Percentiles rank a stretch among this genome's conserved stretches.
Conservation (phyloP, 345 rosid species). For the Populus euphratica region DNA sequence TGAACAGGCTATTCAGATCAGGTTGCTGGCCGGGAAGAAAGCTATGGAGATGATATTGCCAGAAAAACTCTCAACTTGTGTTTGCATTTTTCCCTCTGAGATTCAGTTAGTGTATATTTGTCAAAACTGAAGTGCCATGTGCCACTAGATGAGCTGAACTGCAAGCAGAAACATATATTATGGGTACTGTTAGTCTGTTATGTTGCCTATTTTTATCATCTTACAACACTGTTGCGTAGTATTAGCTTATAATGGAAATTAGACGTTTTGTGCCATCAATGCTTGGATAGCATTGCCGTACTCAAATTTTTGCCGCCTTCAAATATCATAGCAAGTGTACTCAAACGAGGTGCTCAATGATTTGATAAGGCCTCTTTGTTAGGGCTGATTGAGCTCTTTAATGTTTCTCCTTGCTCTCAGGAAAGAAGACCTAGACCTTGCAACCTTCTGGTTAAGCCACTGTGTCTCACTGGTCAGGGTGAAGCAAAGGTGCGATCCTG, state of each 20-base stretch:
- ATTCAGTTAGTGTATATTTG: background rate
- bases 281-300: background rate
- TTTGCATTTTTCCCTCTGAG: background rate
- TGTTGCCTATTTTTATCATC: background rate
- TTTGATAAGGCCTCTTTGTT: background rate
- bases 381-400: background rate
- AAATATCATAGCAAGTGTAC: background rate
- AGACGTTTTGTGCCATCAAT: background rate
- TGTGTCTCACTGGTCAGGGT: background rate
- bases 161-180: background rate
- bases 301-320: background rate
- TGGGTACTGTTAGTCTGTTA: conserved; percentile 1
- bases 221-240: background rate
- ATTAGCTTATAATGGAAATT: background rate
- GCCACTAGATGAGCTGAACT: background rate
- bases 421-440: background rate
- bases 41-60: conserved; percentile 10
- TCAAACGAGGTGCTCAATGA: background rate
- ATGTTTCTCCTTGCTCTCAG: background rate
- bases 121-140: background rate
- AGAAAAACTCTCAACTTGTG: conserved; percentile 18
- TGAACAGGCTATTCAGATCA: conserved; percentile 16
- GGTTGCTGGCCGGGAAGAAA: conserved; percentile 1
- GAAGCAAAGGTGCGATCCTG: background rate
- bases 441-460: background rate